Percentiles rank a stretch among this genome's conserved stretches.
phyloP scores from a whole-genome alignment of 495 filamentous ascomycete genomes.

The Annulohypoxylon maeteangense region DNA sequence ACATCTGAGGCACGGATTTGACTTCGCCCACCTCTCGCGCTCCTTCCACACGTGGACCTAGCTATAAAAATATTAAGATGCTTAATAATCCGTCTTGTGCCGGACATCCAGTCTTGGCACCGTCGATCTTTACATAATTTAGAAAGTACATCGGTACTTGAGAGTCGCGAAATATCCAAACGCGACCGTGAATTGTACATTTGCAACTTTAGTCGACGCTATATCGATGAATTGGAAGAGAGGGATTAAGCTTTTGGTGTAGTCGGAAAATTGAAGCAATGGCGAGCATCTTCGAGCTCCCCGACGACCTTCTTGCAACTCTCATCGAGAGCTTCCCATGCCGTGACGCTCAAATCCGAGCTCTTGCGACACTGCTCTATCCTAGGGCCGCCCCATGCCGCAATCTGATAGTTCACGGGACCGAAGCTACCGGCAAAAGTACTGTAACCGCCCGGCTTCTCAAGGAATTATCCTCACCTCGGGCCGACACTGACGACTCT shows the following conservation, averaged over 20 bases:
- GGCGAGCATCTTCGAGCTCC: slow-evolving; percentile 56
- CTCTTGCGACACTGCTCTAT: slow-evolving; percentile 69
- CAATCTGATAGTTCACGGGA: slow-evolving; percentile 81
- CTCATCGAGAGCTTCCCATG: slow-evolving; percentile 66
- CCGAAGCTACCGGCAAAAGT: slow-evolving; percentile 93
- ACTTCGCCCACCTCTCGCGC: slow-evolving; percentile 5
- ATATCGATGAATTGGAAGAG: background rate
- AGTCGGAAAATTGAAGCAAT: slow-evolving; percentile 13
- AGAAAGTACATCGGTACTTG: background rate
- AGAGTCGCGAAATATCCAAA: background rate
- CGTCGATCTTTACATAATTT: background rate
- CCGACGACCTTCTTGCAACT: slow-evolving; percentile 63
- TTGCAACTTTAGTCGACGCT: background rate
- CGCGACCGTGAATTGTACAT: background rate
- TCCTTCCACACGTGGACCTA: slow-evolving; percentile 3
- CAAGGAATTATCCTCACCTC: slow-evolving; percentile 15
- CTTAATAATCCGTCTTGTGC: slow-evolving; percentile 5
- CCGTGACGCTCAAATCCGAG: slow-evolving; percentile 70
- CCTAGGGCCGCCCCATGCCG: slow-evolving; percentile 58
- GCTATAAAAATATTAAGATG: background rate
- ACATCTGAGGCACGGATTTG: slow-evolving; percentile 1
- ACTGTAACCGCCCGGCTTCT: slow-evolving; percentile 74
- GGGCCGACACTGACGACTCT: background rate
- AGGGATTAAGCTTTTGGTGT: background rate
- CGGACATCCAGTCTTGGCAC: background rate